phyloP scores from a whole-genome alignment of 2,329 filamentous ascomycete genomes.

The Chrysoporthe puriensis region DNA sequence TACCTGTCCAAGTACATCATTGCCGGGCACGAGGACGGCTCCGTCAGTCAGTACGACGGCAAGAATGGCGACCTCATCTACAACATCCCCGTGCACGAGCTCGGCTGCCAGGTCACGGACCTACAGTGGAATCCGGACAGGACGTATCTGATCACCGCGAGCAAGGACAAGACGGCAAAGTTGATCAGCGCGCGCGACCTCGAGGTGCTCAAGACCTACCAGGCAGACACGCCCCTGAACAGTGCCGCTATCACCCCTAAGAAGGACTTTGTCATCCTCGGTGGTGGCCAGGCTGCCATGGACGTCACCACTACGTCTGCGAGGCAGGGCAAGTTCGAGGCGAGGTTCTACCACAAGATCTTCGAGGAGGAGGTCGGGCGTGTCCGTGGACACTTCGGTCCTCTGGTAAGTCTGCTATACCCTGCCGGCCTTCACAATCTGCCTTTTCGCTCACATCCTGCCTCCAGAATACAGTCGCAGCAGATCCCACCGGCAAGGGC shows the following conservation, averaged over 20 bases:
- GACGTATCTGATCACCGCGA: constrained; percentile 97
- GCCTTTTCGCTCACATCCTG: background rate
- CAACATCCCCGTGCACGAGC: constrained; percentile 84
- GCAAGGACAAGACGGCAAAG: constrained; percentile 97
- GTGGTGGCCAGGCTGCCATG: constrained; percentile 98
- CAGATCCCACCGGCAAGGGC: constrained; percentile 85
- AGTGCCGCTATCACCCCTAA: constrained; percentile 90
- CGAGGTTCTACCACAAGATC: constrained; percentile 99
- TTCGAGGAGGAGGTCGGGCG: constrained; percentile 98
- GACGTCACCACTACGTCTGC: constrained; percentile 94
- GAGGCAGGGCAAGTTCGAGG: constrained; percentile 98
- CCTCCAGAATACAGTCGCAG: constrained; percentile 82
- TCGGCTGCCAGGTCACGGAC: constrained; percentile 82
- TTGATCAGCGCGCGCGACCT: constrained; percentile 86
- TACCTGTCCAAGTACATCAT: constrained; percentile 96
- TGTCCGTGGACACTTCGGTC: constrained; percentile 96
- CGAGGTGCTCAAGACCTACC: constrained; percentile 89
- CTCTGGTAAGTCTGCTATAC: constrained; percentile 54
- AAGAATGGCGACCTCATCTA: constrained; percentile 86
- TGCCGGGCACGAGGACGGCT: constrained; percentile 95
- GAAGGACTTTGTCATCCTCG: constrained; percentile 97
- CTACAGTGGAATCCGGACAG: constrained; percentile 93
- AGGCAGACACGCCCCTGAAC: constrained; percentile 93
- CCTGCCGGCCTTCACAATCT: background rate
- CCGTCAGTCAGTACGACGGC: constrained; percentile 85